A percentile compares a stretch with the other conserved stretches of the same genome.
Conservation (phyloP, 768 basidiomycete species). For the Mycena floridula region DNA sequence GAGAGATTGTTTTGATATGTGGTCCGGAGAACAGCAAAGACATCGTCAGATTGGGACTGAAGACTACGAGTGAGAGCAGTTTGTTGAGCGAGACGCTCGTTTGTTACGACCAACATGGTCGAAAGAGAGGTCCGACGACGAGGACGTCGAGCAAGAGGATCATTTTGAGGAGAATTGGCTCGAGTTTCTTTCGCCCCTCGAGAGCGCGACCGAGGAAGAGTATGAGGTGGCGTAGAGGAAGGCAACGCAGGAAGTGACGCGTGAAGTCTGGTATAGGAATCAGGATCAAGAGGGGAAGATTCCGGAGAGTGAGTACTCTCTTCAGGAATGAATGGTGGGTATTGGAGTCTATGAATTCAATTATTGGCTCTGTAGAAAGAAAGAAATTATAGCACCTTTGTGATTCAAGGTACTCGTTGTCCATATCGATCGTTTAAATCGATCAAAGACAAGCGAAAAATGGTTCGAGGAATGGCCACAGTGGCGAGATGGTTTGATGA, state of each 20-base stretch:
- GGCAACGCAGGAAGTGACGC: not conserved
- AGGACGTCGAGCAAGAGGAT: not conserved
- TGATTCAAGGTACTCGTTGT: not conserved
- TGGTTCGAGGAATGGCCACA: too few species aligned
- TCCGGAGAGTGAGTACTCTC: not conserved
- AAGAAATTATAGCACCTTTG: not conserved
- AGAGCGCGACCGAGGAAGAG: too few species aligned
- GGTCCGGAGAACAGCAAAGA: not conserved
- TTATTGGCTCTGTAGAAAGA: too few species aligned
- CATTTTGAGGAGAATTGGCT: not conserved
- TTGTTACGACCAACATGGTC: not conserved
- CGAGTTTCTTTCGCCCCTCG: too few species aligned
- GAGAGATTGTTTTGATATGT: not conserved
- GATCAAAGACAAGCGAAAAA: not conserved
- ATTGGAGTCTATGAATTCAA: not conserved
- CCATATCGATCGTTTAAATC: not conserved
- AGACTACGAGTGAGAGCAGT: not conserved
- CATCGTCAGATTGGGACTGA: not conserved
- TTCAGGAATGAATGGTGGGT: not conserved
- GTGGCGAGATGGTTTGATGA: not conserved
- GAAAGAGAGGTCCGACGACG: not conserved
- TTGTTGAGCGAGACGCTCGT: not conserved
- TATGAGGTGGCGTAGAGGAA: too few species aligned
- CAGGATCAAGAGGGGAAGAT: not conserved
- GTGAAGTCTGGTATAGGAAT: not conserved